Conservation (phyloP, 139 green algal species). For the Picocystis salinarum region DNA sequence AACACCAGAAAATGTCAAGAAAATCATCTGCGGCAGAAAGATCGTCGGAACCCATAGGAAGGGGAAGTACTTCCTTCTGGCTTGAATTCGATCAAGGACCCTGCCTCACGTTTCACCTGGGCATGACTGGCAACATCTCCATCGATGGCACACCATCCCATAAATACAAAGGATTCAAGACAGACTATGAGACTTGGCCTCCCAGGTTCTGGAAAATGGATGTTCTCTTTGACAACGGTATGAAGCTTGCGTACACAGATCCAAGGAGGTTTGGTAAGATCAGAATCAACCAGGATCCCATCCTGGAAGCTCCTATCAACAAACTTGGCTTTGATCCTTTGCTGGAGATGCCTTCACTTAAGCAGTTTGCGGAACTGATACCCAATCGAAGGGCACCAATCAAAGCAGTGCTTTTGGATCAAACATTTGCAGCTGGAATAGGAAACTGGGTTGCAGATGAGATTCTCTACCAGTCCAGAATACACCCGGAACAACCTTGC, state of each 20-base stretch:
- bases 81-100: too few relatives aligned
- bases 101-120: too few relatives aligned
- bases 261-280: constrained; percentile 42
- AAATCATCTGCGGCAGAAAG: too few relatives aligned
- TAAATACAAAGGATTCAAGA: constrained; percentile 25
- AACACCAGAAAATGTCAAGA: too few relatives aligned
- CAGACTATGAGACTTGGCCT: constrained; percentile 23
- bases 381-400: constrained; percentile 14
- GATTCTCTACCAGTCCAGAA: constrained; percentile 43
- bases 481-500: constrained; percentile 52
- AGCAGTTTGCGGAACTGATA: constrained; percentile 24
- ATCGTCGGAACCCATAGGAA: too few relatives aligned
- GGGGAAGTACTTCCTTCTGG: too few relatives aligned
- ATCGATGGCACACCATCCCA: constrained; percentile 21
- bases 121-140: constrained; percentile 50
- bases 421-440: constrained; percentile 52
- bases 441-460: constrained; percentile 89
- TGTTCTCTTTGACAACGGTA: constrained; percentile 33
- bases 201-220: constrained; percentile 39
- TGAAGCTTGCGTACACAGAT: constrained; percentile 46
- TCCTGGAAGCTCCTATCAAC: constrained; percentile 16
- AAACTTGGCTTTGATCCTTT: constrained; percentile 19
- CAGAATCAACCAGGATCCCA: constrained; percentile 11
- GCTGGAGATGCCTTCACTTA: constrained; percentile 20
- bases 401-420: constrained; percentile 65